Evolutionary conservation across 345 rosid species (phyloP).

Genomic region (Bretschneidera sinensis): DNA sequence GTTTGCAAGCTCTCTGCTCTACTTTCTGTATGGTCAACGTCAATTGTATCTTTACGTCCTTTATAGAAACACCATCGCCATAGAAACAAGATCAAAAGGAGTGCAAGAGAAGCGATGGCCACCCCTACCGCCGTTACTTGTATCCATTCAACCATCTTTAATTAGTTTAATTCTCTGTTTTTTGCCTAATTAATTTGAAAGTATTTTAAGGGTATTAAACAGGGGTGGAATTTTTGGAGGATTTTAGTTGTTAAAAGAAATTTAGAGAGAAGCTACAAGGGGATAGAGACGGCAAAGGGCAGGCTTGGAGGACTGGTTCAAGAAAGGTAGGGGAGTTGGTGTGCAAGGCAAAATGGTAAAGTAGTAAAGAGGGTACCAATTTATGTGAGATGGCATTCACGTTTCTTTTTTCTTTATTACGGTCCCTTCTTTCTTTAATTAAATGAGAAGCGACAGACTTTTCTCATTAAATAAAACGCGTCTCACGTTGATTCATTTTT

Average conservation of each 20-base stretch:
- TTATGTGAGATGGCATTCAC: too few relatives aligned
- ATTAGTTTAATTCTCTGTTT: too few relatives aligned
- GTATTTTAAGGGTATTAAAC: neutral
- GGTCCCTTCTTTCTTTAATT: slow-evolving; percentile 8
- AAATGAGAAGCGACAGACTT: slow-evolving; percentile 21
- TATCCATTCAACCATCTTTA: slow-evolving; percentile 42
- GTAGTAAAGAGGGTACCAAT: too few relatives aligned
- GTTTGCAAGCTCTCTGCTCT: slow-evolving; percentile 35
- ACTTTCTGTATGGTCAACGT: slow-evolving; percentile 1
- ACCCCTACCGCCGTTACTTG: slow-evolving; percentile 28
- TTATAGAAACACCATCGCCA: slow-evolving; percentile 41
- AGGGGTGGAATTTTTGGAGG: neutral
- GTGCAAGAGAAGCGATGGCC: slow-evolving; percentile 20
- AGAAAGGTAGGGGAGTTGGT: slow-evolving; percentile 26
- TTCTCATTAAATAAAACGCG: too few relatives aligned
- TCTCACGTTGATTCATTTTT: too few relatives aligned
- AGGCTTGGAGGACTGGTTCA: slow-evolving; percentile 52
- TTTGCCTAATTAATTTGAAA: too few relatives aligned
- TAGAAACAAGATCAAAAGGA: slow-evolving; percentile 29
- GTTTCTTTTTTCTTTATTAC: too few relatives aligned
- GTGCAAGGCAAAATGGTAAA: too few relatives aligned
- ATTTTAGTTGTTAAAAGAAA: too few relatives aligned
- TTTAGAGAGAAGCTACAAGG: neutral
- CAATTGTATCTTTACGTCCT: slow-evolving; percentile 15
- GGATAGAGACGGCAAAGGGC: slow-evolving; percentile 13